A percentile compares a stretch with the other conserved stretches of the same genome.
Conservation (phyloP, 805 yeast species). For the Torulaspora quercuum region DNA sequence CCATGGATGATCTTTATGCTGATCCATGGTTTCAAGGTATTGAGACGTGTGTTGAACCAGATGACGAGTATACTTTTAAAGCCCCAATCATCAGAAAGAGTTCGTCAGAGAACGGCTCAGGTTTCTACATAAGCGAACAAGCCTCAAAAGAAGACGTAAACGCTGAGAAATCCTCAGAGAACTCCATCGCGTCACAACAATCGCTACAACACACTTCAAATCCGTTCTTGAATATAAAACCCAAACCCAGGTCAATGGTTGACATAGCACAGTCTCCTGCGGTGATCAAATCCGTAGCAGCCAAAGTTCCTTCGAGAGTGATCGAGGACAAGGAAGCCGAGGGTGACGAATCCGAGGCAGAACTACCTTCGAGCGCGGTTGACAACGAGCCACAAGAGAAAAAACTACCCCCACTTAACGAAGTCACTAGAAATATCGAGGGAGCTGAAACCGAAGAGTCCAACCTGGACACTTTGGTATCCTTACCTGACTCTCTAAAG, state of each 20-base stretch:
- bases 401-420: not conserved
- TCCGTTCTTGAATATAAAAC: constrained; percentile 9
- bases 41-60: constrained; percentile 49
- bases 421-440: not conserved
- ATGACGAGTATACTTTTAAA: constrained; percentile 20
- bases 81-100: constrained; percentile 29
- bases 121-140: constrained; percentile 15
- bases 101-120: constrained; percentile 16
- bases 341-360: not conserved
- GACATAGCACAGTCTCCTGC: constrained; percentile 25
- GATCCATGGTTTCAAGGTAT: constrained; percentile 63
- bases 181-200: too few relatives aligned
- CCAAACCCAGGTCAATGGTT: constrained; percentile 27
- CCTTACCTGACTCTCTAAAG: not conserved
- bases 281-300: constrained; percentile 5
- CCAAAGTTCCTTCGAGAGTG: constrained; percentile 14
- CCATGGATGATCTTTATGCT: constrained; percentile 49
- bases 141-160: constrained; percentile 17
- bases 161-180: constrained; percentile 2
- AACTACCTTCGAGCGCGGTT: not conserved
- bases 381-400: not conserved
- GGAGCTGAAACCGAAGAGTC: not conserved
- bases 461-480: not conserved
- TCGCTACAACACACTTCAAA: constrained; percentile 11
- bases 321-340: constrained; percentile 12